Base-by-base conservation (phyloP, 805 yeast species). In the Kodamaea lidongshanica region DNA sequence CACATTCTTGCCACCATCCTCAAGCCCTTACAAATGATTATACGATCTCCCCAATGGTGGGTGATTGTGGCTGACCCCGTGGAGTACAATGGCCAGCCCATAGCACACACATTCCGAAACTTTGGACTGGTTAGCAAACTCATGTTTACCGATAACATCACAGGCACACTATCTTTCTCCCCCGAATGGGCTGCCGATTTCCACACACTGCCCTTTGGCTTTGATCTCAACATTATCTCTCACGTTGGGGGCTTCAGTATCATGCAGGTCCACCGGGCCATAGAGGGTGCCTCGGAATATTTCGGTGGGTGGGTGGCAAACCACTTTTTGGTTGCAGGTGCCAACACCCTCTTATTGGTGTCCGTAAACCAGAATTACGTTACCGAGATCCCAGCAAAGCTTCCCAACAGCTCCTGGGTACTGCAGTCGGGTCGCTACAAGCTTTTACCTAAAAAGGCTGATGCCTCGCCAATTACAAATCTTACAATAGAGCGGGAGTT, bases 181-280 rank as follows among this genome's bases (percentile, higher is more conserved):
- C 23, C 37, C 1, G 44, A 53, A 5, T 63, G 67, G 67, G 35
- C 62, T 3, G 35, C 44, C 19, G 38, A 44, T 21, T 54, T 60
- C 27, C 52, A 48, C 30, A 35, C 34, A 23, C 31, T 30, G 16
- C 38, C 61, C 9, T 48, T 38, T 33, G 63, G 63, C 5, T 57
- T 48, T 39, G 40, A 43, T 13, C 31, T 61, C 19, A 41, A 39
- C 25, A 45, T 58, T 3, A 52, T 43, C 36, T 52, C 52, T n/a
- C n/a, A n/a, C 27, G 23, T 52, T 5, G 33, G 58, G 16, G 65
- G 59, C 10, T 16, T 23, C 9, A 25, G 15, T 17, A 12, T 20
- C 14, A 23, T 27, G 23, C 25, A 26, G n/a, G 7, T 17, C 13
- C 23, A 17, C 12, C 25, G 26, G 4, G 33, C 21, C 16, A 9